A percentile compares a stretch with the other conserved stretches of the same genome.
These are phyloP conservation scores for Hypoxylon lienhwacheense DNA, from an alignment of 495 filamentous ascomycete genomes.

Conservation along the genomic window DNA sequence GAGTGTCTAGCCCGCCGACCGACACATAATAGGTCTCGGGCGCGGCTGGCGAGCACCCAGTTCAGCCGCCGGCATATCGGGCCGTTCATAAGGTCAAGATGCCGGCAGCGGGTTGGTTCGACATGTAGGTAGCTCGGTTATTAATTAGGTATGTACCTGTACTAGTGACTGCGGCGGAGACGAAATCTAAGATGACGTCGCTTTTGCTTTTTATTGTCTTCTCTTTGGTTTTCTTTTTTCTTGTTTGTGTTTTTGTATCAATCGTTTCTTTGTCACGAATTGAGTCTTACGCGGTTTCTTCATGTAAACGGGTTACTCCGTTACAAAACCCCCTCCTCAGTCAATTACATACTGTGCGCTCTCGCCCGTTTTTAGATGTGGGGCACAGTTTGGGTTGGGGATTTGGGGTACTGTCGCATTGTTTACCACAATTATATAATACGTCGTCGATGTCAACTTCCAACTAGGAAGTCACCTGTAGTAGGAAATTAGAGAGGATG, in stretches of 20 bases:
- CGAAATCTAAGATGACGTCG: too few relatives aligned
- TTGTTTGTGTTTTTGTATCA: too few relatives aligned
- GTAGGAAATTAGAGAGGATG: too few relatives aligned
- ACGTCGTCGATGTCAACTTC: too few relatives aligned
- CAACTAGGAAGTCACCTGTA: too few relatives aligned
- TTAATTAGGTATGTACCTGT: too few relatives aligned
- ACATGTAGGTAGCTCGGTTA: not conserved
- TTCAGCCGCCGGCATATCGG: slow-evolving; percentile 35
- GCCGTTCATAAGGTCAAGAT: slow-evolving; percentile 32
- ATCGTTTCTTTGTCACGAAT: too few relatives aligned
- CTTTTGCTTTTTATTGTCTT: not conserved
- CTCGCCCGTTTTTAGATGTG: not conserved
- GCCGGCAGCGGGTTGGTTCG: not conserved
- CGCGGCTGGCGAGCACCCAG: slow-evolving; percentile 22
- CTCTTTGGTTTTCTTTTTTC: too few relatives aligned
- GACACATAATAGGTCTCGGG: slow-evolving; percentile 1
- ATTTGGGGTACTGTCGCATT: not conserved
- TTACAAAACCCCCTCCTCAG: not conserved
- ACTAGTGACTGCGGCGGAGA: not conserved
- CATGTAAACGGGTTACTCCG: not conserved
- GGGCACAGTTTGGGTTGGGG: not conserved
- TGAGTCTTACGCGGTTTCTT: slow-evolving; percentile 7
- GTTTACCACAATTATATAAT: not conserved
- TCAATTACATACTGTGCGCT: slow-evolving; percentile 7
- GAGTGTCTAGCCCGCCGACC: slow-evolving; percentile 9